Percentiles rank a stretch among this genome's conserved stretches.
These are phyloP conservation scores for Ophiostoma pallidulum DNA, from an alignment of 2,329 filamentous ascomycete genomes.

Conservation along the genomic window DNA sequence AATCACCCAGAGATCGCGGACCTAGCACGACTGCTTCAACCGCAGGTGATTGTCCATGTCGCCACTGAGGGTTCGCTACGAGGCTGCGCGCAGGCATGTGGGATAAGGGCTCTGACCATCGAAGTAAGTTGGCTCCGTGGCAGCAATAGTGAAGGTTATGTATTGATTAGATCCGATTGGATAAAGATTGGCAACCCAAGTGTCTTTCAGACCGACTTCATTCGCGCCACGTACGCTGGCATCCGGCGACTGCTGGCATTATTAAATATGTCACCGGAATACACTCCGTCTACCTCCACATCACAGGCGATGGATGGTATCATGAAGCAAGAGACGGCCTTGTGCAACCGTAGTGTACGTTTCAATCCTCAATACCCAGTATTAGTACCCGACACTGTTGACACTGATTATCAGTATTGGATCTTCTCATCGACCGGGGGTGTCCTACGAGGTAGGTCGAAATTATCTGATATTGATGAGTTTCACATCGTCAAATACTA, in stretches of 20 bases:
- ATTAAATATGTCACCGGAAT: not conserved
- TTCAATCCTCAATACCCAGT: not conserved
- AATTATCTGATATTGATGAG: too few relatives aligned
- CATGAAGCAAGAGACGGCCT: not conserved
- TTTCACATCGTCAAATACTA: too few relatives aligned
- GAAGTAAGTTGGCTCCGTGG: not conserved
- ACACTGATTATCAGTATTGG: not conserved
- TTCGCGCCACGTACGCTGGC: not conserved
- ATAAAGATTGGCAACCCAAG: conserved; percentile 2
- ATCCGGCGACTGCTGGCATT: not conserved
- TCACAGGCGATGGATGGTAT: not conserved
- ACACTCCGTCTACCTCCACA: not conserved
- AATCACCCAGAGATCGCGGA: conserved; percentile 2
- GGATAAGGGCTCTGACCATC: not conserved
- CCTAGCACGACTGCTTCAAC: not conserved
- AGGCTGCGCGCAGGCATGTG: not conserved
- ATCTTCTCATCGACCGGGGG: not conserved
- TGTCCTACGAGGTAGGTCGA: conserved; percentile 2
- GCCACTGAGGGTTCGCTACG: not conserved
- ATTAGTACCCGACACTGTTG: too few relatives aligned
- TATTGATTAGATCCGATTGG: not conserved
- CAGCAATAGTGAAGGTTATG: too few relatives aligned
- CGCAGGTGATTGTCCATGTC: not conserved
- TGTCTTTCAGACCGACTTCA: conserved; percentile 1
- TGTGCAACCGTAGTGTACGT: conserved; percentile 1